phyloP scores from a whole-genome alignment of 176 grass and related monocot species.

The Aegilops longissima region DNA sequence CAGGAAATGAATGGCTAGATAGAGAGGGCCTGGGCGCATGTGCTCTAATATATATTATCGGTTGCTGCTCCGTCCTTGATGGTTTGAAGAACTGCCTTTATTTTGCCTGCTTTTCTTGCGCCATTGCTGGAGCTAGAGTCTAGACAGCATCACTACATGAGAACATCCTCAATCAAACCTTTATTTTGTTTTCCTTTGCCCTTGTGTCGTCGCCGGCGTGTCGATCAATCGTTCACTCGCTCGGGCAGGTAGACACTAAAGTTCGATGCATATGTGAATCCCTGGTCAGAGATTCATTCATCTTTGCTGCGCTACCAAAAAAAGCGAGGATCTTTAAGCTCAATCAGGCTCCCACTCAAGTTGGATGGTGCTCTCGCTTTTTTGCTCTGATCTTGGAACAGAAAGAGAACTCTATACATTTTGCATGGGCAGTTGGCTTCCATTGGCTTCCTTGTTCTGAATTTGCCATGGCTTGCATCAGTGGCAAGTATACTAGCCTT shows the following conservation, averaged over 20 bases:
- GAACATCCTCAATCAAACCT: not conserved
- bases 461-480: not conserved
- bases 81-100: not conserved
- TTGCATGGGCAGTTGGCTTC: not conserved
- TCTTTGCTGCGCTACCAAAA: constrained; percentile 30
- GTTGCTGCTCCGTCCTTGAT: not conserved
- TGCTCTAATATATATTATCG: too few species aligned
- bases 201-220: constrained; percentile 1
- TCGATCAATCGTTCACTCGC: constrained; percentile 29
- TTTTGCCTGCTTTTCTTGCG: not conserved
- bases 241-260: constrained; percentile 16
- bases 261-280: constrained; percentile 40
- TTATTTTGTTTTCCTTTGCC: not conserved
- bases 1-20: too few species aligned
- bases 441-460: constrained; percentile 26
- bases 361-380: constrained; percentile 43
- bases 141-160: not conserved
- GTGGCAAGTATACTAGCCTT: not conserved
- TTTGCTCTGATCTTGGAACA: not conserved
- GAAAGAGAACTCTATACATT: not conserved
- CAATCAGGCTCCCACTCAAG: constrained; percentile 53
- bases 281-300: constrained; percentile 70
- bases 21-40: too few species aligned
- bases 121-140: constrained; percentile 5
- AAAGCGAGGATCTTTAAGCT: constrained; percentile 54